Base-by-base conservation (phyloP, 2,329 filamentous ascomycete species). In the Zopfia rhizophila region DNA sequence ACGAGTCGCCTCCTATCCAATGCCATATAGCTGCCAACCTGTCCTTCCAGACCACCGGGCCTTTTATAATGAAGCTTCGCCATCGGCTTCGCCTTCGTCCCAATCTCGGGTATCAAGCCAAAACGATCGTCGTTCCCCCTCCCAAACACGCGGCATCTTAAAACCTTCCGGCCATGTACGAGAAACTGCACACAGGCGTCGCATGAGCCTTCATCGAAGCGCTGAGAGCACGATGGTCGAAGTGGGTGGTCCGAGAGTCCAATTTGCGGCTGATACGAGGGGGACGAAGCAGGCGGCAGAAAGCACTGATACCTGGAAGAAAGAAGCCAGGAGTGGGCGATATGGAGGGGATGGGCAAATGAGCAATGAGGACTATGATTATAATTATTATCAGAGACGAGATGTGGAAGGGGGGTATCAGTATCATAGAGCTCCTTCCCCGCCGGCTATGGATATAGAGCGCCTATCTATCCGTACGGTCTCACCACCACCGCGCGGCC, bases 161-260 rank as follows among this genome's bases (percentile, higher is more conserved):
- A 7, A 67, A 66, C 38, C 48, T 49, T 8, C 7, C 51, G 1
- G 51, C 51, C 5, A 45, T 50, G 22, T 53, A 52, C 22, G 53
- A 44, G 56, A 66, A 19, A 61, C 56, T 3, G 32, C 49, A 0
- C 50, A 55, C 30, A 50, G 50, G 2, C 51, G 53, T 13, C 47
- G 29, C 11, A 46, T 60, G 46, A 36, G 7, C 8, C 13, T 7
- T 17, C 53, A 54, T 16, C 51, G 55, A 5, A 69, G 60, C 24
- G 51, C 57, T 4, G 61, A 66, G 16, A 66, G 63, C 40, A 65
- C 54, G 16, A 43, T 47, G 12, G 66, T 65, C n/a, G 64, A 69
- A 48, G 42, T 66, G 2, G 66, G 60, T 16, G 59, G 58, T 2
- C 57, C 59, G 13, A 56, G 56, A 29, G 68, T 71, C 12, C 65